These are phyloP conservation scores for Lactarius evosmus DNA, from an alignment of 768 basidiomycete genomes.

Conservation along the genomic window DNA sequence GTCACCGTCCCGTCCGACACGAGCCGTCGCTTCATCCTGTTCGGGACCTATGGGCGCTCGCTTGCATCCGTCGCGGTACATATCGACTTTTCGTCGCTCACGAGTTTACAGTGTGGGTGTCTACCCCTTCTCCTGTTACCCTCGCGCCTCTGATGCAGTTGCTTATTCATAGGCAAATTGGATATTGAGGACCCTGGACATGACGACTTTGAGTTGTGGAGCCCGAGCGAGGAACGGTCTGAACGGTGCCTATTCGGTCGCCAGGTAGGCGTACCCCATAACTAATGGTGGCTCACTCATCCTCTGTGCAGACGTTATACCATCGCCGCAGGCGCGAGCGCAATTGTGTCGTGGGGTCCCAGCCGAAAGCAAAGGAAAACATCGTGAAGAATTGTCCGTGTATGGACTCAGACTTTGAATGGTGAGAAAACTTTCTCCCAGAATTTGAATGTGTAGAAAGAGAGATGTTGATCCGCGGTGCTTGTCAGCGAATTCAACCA, in stretches of 20 bases:
- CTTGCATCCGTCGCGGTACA: conserved; percentile 66
- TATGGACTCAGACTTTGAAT: conserved; percentile 80
- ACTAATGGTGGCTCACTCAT: background rate
- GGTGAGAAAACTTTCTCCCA: conserved; percentile 48
- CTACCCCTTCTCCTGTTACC: background rate
- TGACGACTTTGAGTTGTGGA: conserved; percentile 98
- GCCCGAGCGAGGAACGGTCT: conserved; percentile 83
- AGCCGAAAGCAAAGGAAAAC: conserved; percentile 48
- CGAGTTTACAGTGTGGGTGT: conserved; percentile 66
- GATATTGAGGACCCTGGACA: conserved; percentile 65
- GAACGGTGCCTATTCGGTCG: conserved; percentile 91
- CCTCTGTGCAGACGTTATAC: conserved; percentile 66
- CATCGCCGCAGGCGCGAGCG: conserved; percentile 78
- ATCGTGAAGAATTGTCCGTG: conserved; percentile 75
- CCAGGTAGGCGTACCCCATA: conserved; percentile 49
- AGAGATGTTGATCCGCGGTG: background rate
- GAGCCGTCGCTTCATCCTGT: conserved; percentile 83
- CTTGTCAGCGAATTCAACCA: conserved; percentile 86
- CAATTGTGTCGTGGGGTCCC: conserved; percentile 82
- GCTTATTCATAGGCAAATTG: conserved; percentile 53
- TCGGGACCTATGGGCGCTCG: conserved; percentile 57
- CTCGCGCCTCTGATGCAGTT: conserved; percentile 14
- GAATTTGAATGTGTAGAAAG: background rate
- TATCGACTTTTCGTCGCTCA: conserved; percentile 83
- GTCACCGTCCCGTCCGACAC: conserved; percentile 89